Evolutionary conservation across 2,329 filamentous ascomycete genomes (phyloP), one percentile per base, ranked within the genome.

Genomic region (Fonsecaea multimorphosa): DNA sequence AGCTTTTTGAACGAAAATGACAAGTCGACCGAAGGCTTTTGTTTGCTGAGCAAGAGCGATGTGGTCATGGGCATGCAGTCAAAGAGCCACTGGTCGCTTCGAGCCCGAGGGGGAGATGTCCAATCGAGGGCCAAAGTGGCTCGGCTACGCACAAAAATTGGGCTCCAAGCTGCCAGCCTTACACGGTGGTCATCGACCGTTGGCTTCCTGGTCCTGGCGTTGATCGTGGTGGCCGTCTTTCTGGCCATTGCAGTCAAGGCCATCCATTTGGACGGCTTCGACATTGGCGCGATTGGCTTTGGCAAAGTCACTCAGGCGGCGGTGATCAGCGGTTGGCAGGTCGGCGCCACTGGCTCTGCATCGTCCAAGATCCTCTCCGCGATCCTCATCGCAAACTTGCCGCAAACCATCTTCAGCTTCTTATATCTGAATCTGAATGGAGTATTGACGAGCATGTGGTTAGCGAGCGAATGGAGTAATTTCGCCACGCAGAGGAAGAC

Each of bases 401-500:
- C 77, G 0, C 78, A 80, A 71, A 58, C 74, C 0, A 64, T 78
- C 14, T 65, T 78, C 8, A 77, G 76, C 0, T 57, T 77, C 36
- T 64, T 79, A 6, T 80, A 79, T 60, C 72, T 80, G 36, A 52
- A 73, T 7, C 73, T 73, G 67, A 80, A 80, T 55, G 64, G 72
- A 29, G 64, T 79, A 6, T 70, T 77, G 34, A 87, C 82, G 0
- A 76, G 73, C 12, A 84, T 86, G 74, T 75, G 82, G 1, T 72
- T 82, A 0, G 79, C 79, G 0, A 70, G 74, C 11, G 85, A 87
- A 72, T 87, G 81, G 75, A 80, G 75, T 51, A 69, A 72, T 1
- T 82, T 81, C 70, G 76, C 76, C 4, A 57, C 68, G 0, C 51
- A 74, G 11, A 74, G 78, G 0, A 80, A 78, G 61, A 59, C 69